Evolutionary conservation across 768 basidiomycete genomes (phyloP).

Genomic region (Lentinula aciculospora): DNA sequence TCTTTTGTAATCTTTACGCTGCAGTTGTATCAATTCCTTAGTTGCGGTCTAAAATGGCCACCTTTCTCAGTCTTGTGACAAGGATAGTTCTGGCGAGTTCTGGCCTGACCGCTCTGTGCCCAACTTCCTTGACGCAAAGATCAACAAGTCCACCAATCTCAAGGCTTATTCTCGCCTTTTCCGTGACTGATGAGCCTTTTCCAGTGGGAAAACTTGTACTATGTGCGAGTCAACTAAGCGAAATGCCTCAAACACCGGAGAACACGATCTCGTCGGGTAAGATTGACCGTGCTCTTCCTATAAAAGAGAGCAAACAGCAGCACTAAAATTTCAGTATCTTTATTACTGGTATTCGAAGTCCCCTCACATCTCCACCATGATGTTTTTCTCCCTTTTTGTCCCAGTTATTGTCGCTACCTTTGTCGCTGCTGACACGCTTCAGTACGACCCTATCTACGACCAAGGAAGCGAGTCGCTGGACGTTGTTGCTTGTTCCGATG

Average conservation of each 20-base stretch:
- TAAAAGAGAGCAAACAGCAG: not conserved
- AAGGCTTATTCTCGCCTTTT: not conserved
- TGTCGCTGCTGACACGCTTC: constrained; percentile 58
- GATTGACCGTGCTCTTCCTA: not conserved
- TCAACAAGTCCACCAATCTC: not conserved
- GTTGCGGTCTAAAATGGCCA: not conserved
- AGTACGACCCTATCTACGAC: constrained; percentile 51
- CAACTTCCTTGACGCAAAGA: not conserved
- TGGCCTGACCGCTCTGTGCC: not conserved
- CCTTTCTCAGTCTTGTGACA: not conserved
- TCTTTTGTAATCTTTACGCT: not conserved
- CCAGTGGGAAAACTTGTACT: not conserved
- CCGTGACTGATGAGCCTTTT: not conserved
- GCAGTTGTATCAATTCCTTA: not conserved
- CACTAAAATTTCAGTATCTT: not conserved
- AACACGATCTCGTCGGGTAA: constrained; percentile 4
- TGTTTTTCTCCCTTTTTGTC: constrained; percentile 19
- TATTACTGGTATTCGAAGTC: not conserved
- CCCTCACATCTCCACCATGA: not conserved
- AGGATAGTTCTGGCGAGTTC: not conserved
- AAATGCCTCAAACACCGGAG: not conserved
- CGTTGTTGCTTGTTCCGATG: constrained; percentile 34
- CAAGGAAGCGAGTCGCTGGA: constrained; percentile 14
- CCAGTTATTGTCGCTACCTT: constrained; percentile 19
- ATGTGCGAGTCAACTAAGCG: not conserved